Base-by-base conservation (phyloP, 176 grass and related monocot genomes). In the Tillandsia fasciculata region DNA sequence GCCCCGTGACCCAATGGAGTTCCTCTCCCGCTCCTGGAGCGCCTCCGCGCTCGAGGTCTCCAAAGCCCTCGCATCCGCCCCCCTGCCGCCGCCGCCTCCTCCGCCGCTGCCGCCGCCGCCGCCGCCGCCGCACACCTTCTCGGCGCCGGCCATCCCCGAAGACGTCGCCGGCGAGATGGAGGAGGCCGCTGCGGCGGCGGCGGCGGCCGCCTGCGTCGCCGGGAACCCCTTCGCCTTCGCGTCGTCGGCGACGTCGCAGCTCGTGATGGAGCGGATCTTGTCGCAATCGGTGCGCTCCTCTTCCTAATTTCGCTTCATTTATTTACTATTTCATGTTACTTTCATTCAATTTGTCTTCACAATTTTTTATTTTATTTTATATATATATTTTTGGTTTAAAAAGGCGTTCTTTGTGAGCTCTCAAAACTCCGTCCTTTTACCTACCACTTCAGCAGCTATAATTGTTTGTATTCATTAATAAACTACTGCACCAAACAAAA, bases 211-310 rank as follows among this genome's bases (percentile, higher is more conserved):
- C 24, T 24, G 33, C 0, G 82, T 83, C 14, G 49, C 82, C 64
- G 86, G 89, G 26, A 90, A 82, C 81, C 80, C 94, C 23, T 99
- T 99, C 89, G 87, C 89, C 69, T 99, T 93, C 74, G 89, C 94
- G 23, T 93, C 89, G 12, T 88, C 87, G 13, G 82, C 89, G 66
- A 90, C 94, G 27, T 93, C 94, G 48, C 89, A 93, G 82, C 82
- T 99, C 77, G 64, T 99, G 81, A 73, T 99, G 72, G 89, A 99
- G 75, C 33, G 89, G 49, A 99, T 93, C 82, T 86, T 99, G 94
- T 87, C 86, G 66, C 94, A 85, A 9, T 85, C 93, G 82, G 93
- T 92, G 52, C 61, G 85, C 13, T 26, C 15, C 11, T 52, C 1
- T 64, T 47, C 52, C 50, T 27, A 28, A 9, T 68, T 42, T 63